A percentile compares a stretch with the other conserved stretches of the same genome.
phyloP scores from a whole-genome alignment of 352 stramenopile species.

The Globisporangium solare region DNA sequence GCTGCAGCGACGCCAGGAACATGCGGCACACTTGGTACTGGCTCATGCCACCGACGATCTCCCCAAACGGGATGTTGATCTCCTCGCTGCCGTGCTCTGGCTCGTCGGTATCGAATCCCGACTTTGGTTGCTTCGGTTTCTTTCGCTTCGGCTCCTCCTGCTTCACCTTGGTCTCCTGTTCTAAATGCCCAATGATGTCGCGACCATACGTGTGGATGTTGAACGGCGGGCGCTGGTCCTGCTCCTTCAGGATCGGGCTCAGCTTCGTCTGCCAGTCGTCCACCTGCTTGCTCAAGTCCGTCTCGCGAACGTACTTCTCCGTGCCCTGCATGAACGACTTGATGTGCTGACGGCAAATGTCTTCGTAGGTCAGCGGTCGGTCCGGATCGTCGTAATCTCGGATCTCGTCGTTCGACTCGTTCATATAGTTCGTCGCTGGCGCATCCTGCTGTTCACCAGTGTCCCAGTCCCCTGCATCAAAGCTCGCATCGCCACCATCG shows the following conservation, averaged over 20 bases:
- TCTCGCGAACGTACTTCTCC: conserved; percentile 75
- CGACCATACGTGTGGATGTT: conserved; percentile 71
- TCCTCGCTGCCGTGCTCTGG: conserved; percentile 15
- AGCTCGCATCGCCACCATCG: conserved; percentile 15
- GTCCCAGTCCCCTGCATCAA: conserved; percentile 18
- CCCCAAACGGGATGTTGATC: conserved; percentile 44
- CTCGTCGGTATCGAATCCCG: conserved; percentile 10
- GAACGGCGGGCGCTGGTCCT: conserved; percentile 60
- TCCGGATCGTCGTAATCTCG: conserved; percentile 12
- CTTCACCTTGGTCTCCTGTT: conserved; percentile 28
- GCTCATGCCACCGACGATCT: conserved; percentile 46
- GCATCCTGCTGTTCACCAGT: conserved; percentile 26
- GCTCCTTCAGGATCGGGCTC: conserved; percentile 62
- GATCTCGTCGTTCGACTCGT: not conserved
- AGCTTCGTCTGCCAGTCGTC: conserved; percentile 77
- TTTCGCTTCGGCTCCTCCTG: conserved; percentile 14
- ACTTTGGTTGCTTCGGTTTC: conserved; percentile 28
- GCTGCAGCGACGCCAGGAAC: conserved; percentile 89
- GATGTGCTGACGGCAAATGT: conserved; percentile 74
- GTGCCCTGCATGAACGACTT: conserved; percentile 77
- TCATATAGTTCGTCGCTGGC: not conserved
- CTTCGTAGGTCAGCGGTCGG: conserved; percentile 50
- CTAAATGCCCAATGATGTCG: conserved; percentile 50
- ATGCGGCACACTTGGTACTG: conserved; percentile 84
- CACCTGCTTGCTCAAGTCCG: conserved; percentile 61